Evolutionary conservation across 768 basidiomycete genomes (phyloP).

Genomic region (Leccinum uliginosum): DNA sequence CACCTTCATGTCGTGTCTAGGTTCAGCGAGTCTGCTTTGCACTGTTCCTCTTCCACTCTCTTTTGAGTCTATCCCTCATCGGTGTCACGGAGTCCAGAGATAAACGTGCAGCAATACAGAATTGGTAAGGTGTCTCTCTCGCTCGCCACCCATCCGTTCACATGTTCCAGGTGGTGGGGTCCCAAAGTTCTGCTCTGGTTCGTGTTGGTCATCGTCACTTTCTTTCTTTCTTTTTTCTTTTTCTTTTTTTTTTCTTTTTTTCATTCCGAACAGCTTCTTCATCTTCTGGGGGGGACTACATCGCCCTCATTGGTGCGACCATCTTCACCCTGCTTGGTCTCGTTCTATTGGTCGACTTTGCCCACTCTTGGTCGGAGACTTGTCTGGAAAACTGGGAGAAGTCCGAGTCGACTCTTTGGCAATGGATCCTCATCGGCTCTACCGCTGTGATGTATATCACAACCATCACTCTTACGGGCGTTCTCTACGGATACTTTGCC

Average conservation of each 20-base stretch:
- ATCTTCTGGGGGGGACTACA: constrained; percentile 97
- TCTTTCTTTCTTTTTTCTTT: too few relatives aligned
- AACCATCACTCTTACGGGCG: constrained; percentile 78
- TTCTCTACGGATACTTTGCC: constrained; percentile 92
- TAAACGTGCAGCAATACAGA: constrained; percentile 93
- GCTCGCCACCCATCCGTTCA: constrained; percentile 12
- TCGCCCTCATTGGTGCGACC: constrained; percentile 87
- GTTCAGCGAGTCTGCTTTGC: constrained; percentile 98
- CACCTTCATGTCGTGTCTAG: constrained; percentile 31
- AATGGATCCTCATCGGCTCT: constrained; percentile 91
- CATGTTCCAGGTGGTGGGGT: constrained; percentile 85
- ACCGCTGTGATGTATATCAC: constrained; percentile 86
- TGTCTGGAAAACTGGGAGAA: constrained; percentile 96
- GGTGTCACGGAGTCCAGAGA: constrained; percentile 88
- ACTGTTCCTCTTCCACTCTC: constrained; percentile 79
- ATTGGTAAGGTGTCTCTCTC: constrained; percentile 58
- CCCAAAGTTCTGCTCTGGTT: constrained; percentile 92
- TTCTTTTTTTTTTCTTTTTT: too few relatives aligned
- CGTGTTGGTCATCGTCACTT: constrained; percentile 67
- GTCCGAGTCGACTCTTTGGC: constrained; percentile 85
- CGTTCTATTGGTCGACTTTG: constrained; percentile 96
- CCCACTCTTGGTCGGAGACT: constrained; percentile 97
- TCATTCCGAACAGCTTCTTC: constrained; percentile 96
- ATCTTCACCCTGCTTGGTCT: constrained; percentile 96
- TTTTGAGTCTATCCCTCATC: constrained; percentile 74